phyloP scores from a whole-genome alignment of 2,329 filamentous ascomycete genomes.

The Tolypocladium endophyticum region DNA sequence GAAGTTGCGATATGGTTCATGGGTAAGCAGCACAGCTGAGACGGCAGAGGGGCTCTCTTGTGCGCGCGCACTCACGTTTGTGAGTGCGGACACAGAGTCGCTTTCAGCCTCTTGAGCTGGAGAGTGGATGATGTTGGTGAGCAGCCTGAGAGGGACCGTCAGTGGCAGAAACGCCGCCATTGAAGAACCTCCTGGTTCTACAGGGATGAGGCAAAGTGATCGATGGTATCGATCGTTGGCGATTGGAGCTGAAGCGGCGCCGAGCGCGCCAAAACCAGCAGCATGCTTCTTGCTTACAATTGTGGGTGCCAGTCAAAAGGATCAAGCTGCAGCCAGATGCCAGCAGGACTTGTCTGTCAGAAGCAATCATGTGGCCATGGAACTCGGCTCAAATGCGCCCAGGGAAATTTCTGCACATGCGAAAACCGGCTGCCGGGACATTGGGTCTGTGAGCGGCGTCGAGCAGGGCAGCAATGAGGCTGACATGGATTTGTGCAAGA shows the following conservation, averaged over 20 bases:
- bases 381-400: neutral
- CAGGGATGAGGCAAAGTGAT: neutral
- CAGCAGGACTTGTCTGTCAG: neutral
- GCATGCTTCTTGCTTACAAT: neutral
- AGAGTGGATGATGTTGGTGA: neutral
- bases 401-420: neutral
- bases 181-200: neutral
- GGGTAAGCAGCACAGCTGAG: constrained; percentile 5
- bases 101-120: neutral
- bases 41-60: neutral
- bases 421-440: neutral
- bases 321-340: neutral
- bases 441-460: neutral
- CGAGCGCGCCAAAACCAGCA: neutral
- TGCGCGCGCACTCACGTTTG: neutral
- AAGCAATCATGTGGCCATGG: neutral
- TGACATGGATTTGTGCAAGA: neutral
- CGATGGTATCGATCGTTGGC: neutral
- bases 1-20: constrained; percentile 7
- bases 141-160: neutral
- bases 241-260: neutral
- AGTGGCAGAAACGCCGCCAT: neutral
- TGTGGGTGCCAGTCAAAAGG: neutral
- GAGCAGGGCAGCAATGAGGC: neutral
- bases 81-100: neutral